Evolutionary conservation across 768 basidiomycete genomes (phyloP), one percentile per base, ranked within the genome.

Genomic region (Hypholoma sublateritium): DNA sequence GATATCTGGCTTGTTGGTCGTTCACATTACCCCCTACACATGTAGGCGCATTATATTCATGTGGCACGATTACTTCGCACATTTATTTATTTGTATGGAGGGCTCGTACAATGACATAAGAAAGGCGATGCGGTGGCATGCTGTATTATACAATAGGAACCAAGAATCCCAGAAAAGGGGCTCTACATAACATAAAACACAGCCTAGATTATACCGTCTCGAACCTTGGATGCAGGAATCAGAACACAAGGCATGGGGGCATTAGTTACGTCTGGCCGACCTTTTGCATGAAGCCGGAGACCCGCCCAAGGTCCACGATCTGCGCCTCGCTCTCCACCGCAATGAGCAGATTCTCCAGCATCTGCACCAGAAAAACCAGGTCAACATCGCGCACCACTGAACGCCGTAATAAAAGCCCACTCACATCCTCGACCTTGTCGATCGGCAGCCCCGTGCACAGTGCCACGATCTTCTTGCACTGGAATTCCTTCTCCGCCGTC

Each of bases 271-370:
- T 28, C 22, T 16, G 46, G 53, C 76, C 24, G 50, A 90, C 90
- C 80, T 92, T 94, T 70, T 91, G 89, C 89, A 95, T 90, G 70
- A 95, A 95, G 1, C 88, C 89, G 46, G 92, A 92, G 39, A 95
- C 89, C 53, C 92, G 85, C 43, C 85, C 85, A 52, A 95, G 85
- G 70, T 95, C 93, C 28, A 90, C 84, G 55, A 89, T 81, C 57
- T 89, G 85, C 2, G 88, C 74, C 65, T 95, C 93, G 65, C 92
- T 95, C 69, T 96, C 93, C 50, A 97, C 84, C 28, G 95, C 93
- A 61, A 89, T 77, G 25, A 95, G 82, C 50, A 97, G 78, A 61
- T 89, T 86, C 62, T 92, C 92, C 53, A 96, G 77, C 85, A 92
- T 88, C 88, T 92, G 65, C 49, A 63, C 55, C 58, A 52, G 53